Conservation (phyloP, 1,284 basidiomycete genomes). For the Malassezia vespertilionis region DNA sequence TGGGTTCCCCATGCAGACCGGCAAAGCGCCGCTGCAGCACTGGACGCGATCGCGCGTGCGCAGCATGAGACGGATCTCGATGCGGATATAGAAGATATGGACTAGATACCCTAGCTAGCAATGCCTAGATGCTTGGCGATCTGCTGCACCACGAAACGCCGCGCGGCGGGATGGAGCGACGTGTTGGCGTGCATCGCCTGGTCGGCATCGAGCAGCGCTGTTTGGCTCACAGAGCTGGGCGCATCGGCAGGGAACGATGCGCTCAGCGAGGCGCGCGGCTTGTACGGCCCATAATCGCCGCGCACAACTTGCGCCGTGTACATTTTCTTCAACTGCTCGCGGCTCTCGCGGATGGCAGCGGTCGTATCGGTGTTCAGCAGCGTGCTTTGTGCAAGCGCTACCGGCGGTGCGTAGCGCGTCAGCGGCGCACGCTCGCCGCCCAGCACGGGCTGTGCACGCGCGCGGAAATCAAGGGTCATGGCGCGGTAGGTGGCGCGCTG, state of each 20-base stretch:
- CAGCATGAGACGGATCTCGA: slow-evolving; percentile 28
- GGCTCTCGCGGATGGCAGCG: background rate
- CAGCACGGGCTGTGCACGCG: background rate
- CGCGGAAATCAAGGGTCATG: slow-evolving; percentile 9
- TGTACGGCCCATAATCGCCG: slow-evolving; percentile 14
- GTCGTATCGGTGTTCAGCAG: background rate
- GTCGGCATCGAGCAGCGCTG: slow-evolving; percentile 5
- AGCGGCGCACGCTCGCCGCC: background rate
- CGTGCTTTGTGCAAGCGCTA: slow-evolving; percentile 5
- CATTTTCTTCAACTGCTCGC: background rate
- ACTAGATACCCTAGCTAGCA: slow-evolving; percentile 13
- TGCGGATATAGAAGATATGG: slow-evolving; percentile 32
- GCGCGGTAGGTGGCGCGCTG: slow-evolving; percentile 5
- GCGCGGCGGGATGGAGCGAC: slow-evolving; percentile 11
- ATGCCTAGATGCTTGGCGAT: slow-evolving; percentile 7
- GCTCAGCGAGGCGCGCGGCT: background rate
- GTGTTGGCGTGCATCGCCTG: slow-evolving; percentile 11
- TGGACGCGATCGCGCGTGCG: slow-evolving; percentile 14
- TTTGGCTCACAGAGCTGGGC: background rate
- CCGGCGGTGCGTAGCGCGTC: slow-evolving; percentile 7
- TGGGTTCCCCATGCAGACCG: slow-evolving; percentile 12
- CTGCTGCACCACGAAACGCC: slow-evolving; percentile 11
- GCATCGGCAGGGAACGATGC: background rate
- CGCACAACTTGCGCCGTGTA: background rate
- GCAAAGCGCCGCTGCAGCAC: slow-evolving; percentile 18